Base-by-base conservation (phyloP, 768 basidiomycete genomes). In the Thelephora aurantiotincta region DNA sequence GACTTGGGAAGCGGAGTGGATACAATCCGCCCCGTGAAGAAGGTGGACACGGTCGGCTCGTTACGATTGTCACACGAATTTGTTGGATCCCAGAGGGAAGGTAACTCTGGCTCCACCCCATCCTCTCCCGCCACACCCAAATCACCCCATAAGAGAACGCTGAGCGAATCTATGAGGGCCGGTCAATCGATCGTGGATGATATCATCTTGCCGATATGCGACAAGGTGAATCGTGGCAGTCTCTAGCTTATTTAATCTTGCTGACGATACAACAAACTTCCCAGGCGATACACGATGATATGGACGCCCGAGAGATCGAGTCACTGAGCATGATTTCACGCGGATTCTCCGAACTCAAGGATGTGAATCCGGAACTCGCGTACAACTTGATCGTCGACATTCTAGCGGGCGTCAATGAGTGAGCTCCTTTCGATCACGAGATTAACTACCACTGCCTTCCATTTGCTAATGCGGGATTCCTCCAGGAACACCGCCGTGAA, bases 11-110 rank as follows among this genome's bases (percentile, higher is more conserved):
- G 71, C 46, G 90, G 90, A 35, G 71, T 86, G 41, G 88, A 87
- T 56, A 98, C 93, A 1, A 89, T 98, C 56, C 75, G 91, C 46
- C 92, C 93, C 0, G 80, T 94, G 51, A 94, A 93, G 73, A 89
- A 87, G 57, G 80, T 94, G 26, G 91, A 96, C 60, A 73, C 82
- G 4, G 69, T 72, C 11, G 78, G 82, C 3, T 91, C 89, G 4
- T 65, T 90, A 12, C 70, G 80, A 51, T 61, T 86, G 16, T 90
- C 89, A 0, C 73, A 78, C 9, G 91, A 88, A 55, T 92, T 77
- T 58, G 79, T 91, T 23, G 90, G 89, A 9, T 86, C 71, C 52
- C 58, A 79, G 48, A 72, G 72, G 59, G 84, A 77, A 47, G 70
- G 68, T 18, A 70, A 69, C 50, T 55, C 61, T 22, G 59, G 61